phyloP scores from a whole-genome alignment of 768 basidiomycete species.

The Leucocoprinus birnbaumii region DNA sequence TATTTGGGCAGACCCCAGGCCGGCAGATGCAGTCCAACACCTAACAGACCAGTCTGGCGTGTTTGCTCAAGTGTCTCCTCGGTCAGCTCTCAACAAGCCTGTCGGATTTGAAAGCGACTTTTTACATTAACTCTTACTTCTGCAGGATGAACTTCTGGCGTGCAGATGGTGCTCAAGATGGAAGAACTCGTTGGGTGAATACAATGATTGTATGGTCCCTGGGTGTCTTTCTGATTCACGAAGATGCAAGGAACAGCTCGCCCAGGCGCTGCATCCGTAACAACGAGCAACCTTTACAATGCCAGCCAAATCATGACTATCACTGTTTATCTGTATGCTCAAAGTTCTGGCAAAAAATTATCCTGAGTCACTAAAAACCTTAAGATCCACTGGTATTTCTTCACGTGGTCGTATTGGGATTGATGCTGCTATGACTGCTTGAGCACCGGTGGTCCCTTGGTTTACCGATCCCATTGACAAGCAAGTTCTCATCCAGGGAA shows the following conservation, averaged over 20 bases:
- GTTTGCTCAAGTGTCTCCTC: constrained; percentile 52
- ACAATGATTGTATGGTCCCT: too few relatives aligned
- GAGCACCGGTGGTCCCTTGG: constrained; percentile 53
- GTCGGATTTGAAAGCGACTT: not conserved
- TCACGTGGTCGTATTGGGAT: constrained; percentile 65
- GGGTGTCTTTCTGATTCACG: not conserved
- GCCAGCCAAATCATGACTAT: constrained; percentile 57
- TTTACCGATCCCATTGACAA: constrained; percentile 58
- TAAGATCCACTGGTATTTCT: constrained; percentile 54
- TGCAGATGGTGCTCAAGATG: constrained; percentile 43
- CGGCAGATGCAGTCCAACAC: constrained; percentile 57
- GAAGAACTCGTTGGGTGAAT: constrained; percentile 46
- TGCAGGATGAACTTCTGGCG: constrained; percentile 60
- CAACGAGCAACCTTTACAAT: constrained; percentile 50
- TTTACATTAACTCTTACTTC: not conserved
- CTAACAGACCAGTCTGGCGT: constrained; percentile 49
- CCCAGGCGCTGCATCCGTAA: constrained; percentile 53
- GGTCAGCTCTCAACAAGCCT: not conserved
- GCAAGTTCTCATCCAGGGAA: constrained; percentile 42
- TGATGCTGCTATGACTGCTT: constrained; percentile 45
- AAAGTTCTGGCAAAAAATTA: not conserved
- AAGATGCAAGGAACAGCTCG: constrained; percentile 63
- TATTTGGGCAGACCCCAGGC: constrained; percentile 52
- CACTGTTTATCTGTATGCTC: constrained; percentile 51
- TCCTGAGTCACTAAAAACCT: not conserved